Evolutionary conservation across 306 rosid genomes (phyloP).

Genomic region (Prunus mongolica): DNA sequence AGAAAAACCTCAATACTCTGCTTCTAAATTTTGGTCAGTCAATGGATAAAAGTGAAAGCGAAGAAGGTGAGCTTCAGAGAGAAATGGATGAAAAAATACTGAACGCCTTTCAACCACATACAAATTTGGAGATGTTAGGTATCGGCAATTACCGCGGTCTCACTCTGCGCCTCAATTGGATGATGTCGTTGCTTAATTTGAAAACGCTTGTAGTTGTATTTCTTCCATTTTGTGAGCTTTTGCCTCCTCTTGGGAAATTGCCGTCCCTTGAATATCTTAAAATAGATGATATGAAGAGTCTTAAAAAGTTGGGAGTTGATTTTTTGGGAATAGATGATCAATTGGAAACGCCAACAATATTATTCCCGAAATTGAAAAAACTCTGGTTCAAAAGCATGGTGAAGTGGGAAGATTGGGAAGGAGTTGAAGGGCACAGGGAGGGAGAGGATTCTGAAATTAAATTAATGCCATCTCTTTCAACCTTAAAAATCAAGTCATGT

Average conservation of each 20-base stretch:
- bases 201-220: accelerated
- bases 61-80: too few species aligned
- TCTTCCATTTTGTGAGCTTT: not conserved
- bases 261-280: not conserved
- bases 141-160: not conserved
- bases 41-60: too few species aligned
- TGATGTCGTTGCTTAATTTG: not conserved
- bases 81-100: not conserved
- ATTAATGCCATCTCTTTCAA: not conserved
- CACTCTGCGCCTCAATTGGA: not conserved
- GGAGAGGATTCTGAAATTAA: not conserved
- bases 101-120: slow-evolving; percentile 8
- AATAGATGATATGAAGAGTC: accelerated
- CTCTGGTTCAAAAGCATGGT: accelerated
- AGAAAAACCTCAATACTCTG: not conserved
- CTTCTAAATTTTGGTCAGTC: not conserved
- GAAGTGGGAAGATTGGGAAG: not conserved
- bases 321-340: not conserved
- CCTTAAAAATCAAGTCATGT: accelerated
- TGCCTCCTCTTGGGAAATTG: not conserved
- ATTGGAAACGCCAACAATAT: not conserved
- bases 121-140: not conserved
- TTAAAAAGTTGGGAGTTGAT: not conserved
- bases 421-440: not conserved
- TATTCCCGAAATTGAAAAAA: not conserved